Conservation (phyloP, 441 rosid genomes). For the Erodium moschatum region DNA sequence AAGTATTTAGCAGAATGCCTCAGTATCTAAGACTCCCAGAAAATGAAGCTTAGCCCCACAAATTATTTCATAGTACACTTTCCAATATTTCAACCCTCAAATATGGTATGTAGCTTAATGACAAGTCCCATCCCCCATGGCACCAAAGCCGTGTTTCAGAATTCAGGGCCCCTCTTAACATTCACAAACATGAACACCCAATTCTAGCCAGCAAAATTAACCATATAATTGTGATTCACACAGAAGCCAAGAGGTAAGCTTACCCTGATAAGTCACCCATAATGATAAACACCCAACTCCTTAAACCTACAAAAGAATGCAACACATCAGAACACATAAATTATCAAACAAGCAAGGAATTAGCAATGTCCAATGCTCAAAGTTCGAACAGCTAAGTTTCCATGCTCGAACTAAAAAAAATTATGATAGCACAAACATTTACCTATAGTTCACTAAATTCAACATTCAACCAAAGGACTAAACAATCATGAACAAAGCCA, state of each 20-base stretch:
- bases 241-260: neutral
- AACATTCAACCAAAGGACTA: neutral
- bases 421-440: neutral
- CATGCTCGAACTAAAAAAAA: neutral
- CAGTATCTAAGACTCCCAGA: neutral
- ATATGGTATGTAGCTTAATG: neutral
- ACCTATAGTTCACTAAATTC: neutral
- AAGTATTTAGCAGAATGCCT: neutral
- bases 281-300: neutral
- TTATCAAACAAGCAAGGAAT: neutral
- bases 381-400: neutral
- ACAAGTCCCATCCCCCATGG: neutral
- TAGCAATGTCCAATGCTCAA: neutral
- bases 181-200: neutral
- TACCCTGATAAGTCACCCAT: constrained; percentile 33
- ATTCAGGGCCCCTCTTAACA: neutral
- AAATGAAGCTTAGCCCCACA: neutral
- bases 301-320: neutral
- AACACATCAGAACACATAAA: neutral
- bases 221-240: neutral
- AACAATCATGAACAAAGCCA: neutral
- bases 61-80: neutral
- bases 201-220: neutral
- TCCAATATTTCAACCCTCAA: neutral
- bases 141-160: neutral